Evolutionary conservation across 2,329 filamentous ascomycete genomes (phyloP).

Genomic region (Drechslera avenae): DNA sequence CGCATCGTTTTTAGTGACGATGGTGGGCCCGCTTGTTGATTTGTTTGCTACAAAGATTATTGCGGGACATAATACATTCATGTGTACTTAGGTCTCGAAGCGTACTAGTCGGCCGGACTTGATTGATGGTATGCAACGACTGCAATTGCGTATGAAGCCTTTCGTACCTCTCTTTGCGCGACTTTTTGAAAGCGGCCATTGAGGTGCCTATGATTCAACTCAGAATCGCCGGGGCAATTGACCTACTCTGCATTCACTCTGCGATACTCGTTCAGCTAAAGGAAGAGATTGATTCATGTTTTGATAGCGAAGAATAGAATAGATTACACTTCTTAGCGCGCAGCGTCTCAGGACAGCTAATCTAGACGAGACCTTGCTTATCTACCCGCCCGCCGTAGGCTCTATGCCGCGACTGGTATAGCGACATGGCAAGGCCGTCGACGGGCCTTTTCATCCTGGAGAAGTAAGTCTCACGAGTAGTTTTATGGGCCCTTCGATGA

Average conservation of each 20-base stretch:
- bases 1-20: not conserved
- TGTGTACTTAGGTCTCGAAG: not conserved
- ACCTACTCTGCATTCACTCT: constrained; percentile 21
- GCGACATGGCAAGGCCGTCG: constrained; percentile 4
- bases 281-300: constrained; percentile 24
- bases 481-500: too few relatives aligned
- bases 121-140: constrained; percentile 22
- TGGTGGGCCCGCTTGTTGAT: not conserved
- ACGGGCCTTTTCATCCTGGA: constrained; percentile 2
- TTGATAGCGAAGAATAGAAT: constrained; percentile 29
- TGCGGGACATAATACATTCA: constrained; percentile 1
- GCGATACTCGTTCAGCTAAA: constrained; percentile 17
- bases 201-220: too few relatives aligned
- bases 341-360: constrained; percentile 23
- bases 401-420: constrained; percentile 10
- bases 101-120: constrained; percentile 23
- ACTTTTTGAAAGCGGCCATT: too few relatives aligned
- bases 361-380: constrained; percentile 42
- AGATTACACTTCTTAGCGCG: constrained; percentile 30
- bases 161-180: too few relatives aligned
- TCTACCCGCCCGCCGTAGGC: constrained; percentile 22
- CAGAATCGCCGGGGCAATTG: constrained; percentile 20
- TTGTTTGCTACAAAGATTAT: too few relatives aligned
- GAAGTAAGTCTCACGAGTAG: too few relatives aligned
- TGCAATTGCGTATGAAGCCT: too few relatives aligned